phyloP scores from a whole-genome alignment of 2,329 filamentous ascomycete species.

The Chrysoporthe deuterocubensis region DNA sequence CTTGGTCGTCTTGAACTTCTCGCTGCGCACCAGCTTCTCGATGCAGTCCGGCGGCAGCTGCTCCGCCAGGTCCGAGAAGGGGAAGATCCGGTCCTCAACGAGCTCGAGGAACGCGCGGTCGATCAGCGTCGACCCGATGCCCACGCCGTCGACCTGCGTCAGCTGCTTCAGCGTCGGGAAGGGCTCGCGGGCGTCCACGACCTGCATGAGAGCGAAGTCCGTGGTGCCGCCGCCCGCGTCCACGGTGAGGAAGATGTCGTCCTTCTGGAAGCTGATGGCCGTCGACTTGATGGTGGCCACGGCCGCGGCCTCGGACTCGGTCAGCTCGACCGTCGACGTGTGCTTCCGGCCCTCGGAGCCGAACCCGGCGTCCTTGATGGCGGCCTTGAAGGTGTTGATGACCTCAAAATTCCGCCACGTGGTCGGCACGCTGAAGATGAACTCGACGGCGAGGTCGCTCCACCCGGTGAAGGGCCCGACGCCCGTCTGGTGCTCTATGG shows the following conservation, averaged over 20 bases:
- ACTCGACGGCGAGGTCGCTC: conserved; percentile 51
- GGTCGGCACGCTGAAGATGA: conserved; percentile 61
- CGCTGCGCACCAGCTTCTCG: conserved; percentile 42
- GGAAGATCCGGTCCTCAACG: conserved; percentile 42
- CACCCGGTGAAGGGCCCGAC: conserved; percentile 44
- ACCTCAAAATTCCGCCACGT: conserved; percentile 56
- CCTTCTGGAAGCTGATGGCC: conserved; percentile 42
- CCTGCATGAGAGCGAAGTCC: conserved; percentile 49
- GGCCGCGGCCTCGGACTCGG: conserved; percentile 53
- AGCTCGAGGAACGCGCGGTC: conserved; percentile 47
- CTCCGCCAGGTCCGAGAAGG: conserved; percentile 40
- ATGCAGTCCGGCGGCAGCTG: conserved; percentile 44
- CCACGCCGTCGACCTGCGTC: conserved; percentile 48
- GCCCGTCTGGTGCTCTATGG: conserved; percentile 46
- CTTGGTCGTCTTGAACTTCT: conserved; percentile 44
- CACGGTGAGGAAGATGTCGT: conserved; percentile 48
- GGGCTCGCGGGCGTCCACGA: conserved; percentile 37
- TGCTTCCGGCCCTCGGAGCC: conserved; percentile 46
- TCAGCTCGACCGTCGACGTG: conserved; percentile 48
- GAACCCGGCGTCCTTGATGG: conserved; percentile 54
- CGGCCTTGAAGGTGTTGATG: conserved; percentile 54
- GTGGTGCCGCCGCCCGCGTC: conserved; percentile 53
- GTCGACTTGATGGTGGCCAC: conserved; percentile 51
- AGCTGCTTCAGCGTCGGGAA: conserved; percentile 37
- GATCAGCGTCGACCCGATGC: conserved; percentile 51